phyloP scores from a whole-genome alignment of 148 eudicot genomes.

The Heliamphora exappendiculata region DNA sequence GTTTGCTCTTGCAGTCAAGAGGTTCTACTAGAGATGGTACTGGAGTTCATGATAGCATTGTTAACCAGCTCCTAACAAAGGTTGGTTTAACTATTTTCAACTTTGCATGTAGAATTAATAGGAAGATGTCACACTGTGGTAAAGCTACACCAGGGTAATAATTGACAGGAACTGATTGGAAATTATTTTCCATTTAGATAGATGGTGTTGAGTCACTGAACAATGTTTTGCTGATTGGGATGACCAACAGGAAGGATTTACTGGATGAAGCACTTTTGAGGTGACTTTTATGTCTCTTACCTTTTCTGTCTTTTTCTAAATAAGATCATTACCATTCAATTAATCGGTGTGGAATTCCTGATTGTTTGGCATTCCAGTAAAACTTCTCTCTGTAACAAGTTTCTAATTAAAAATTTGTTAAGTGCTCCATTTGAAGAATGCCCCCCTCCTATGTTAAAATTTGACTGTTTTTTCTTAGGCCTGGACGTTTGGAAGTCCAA shows the following conservation, averaged over 20 bases:
- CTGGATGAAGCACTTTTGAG: conserved; percentile 99
- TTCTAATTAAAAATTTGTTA: too few species aligned
- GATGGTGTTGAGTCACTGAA: conserved; percentile 98
- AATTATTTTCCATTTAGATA: conserved; percentile 41
- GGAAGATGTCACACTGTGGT: neutral
- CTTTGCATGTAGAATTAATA: conserved; percentile 9
- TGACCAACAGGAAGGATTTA: conserved; percentile 97
- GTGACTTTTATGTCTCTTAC: conserved; percentile 24
- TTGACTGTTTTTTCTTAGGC: conserved; percentile 39
- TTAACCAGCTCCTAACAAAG: conserved; percentile 96
- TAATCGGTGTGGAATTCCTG: neutral
- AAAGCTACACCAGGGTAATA: neutral
- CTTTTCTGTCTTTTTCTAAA: neutral
- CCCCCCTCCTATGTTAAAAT: neutral
- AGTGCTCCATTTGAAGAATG: neutral
- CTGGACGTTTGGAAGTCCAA: conserved; percentile 98
- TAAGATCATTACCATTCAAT: neutral
- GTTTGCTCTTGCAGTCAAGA: conserved; percentile 58
- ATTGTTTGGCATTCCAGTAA: neutral
- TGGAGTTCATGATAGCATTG: conserved; percentile 98
- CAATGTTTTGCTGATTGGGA: conserved; percentile 93
- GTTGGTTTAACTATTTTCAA: conserved; percentile 28
- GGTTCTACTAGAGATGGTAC: conserved; percentile 99
- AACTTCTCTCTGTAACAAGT: neutral
- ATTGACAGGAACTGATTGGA: conserved; percentile 11